Percentiles rank a stretch among this genome's conserved stretches.
phyloP scores from a whole-genome alignment of 2,329 filamentous ascomycete genomes.

The Aspergillus texensis region DNA sequence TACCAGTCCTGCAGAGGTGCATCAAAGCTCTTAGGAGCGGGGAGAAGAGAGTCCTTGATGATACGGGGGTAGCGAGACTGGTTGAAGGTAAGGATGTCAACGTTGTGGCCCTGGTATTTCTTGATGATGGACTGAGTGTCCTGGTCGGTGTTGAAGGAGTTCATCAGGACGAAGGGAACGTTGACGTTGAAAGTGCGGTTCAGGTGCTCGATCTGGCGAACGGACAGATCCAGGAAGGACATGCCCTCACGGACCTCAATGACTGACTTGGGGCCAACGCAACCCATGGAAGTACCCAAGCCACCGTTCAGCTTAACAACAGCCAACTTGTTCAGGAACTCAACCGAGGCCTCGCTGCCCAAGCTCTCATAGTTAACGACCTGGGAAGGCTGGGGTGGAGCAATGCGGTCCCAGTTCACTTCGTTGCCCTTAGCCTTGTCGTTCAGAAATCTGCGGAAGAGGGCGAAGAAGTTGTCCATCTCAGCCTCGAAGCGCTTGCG shows the following conservation, averaged over 20 bases:
- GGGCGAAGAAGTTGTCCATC: constrained; percentile 99
- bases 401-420: constrained; percentile 95
- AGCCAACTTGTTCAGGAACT: constrained; percentile 95
- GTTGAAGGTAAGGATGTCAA: constrained; percentile 99
- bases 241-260: constrained; percentile 99
- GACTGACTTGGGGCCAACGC: constrained; percentile 97
- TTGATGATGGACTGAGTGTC: constrained; percentile 99
- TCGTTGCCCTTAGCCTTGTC: constrained; percentile 98
- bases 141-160: constrained; percentile 99
- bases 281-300: constrained; percentile 99
- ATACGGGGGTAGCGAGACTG: constrained; percentile 98
- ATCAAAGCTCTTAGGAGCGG: constrained; percentile 85
- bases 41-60: constrained; percentile 95
- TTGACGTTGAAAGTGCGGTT: constrained; percentile 98
- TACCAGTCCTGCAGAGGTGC: constrained; percentile 97
- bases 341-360: constrained; percentile 83
- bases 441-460: constrained; percentile 97
- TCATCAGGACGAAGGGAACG: constrained; percentile 98
- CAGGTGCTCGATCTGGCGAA: constrained; percentile 97
- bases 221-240: constrained; percentile 98
- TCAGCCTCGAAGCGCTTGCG: constrained; percentile 92
- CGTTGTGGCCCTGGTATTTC: constrained; percentile 99
- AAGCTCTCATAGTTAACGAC: constrained; percentile 94
- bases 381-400: constrained; percentile 87
- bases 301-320: constrained; percentile 99